These are phyloP conservation scores for Cryptosporidium felis DNA, from an alignment of 169 alveolate species.

Conservation along the genomic window DNA sequence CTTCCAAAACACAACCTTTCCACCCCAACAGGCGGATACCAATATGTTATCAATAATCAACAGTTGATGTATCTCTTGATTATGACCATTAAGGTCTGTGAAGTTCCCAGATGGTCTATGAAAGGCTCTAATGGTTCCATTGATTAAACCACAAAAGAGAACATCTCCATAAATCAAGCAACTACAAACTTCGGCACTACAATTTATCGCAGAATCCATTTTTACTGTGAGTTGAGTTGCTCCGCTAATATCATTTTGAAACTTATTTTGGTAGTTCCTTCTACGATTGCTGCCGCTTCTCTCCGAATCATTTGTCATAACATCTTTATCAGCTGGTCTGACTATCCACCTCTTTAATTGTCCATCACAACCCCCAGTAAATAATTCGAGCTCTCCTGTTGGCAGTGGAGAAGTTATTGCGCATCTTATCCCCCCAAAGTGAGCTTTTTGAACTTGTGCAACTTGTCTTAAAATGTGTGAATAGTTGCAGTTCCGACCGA, in stretches of 20 bases:
- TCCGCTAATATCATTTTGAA: slow-evolving; percentile 61
- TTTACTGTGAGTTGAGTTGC: slow-evolving; percentile 59
- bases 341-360: slow-evolving; percentile 56
- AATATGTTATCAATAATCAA: slow-evolving; percentile 53
- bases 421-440: slow-evolving; percentile 64
- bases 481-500: slow-evolving; percentile 45
- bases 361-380: slow-evolving; percentile 71
- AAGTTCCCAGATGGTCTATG: slow-evolving; percentile 65
- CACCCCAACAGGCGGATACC: slow-evolving; percentile 72
- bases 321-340: slow-evolving; percentile 46
- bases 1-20: slow-evolving; percentile 62
- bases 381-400: slow-evolving; percentile 64
- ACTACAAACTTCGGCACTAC: slow-evolving; percentile 70
- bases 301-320: neutral
- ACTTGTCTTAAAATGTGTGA: slow-evolving; percentile 67
- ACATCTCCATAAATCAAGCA: slow-evolving; percentile 70
- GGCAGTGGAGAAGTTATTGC: slow-evolving; percentile 68
- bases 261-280: slow-evolving; percentile 21
- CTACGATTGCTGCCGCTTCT: neutral
- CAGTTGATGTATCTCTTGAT: slow-evolving; percentile 68
- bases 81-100: slow-evolving; percentile 54
- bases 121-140: slow-evolving; percentile 65
- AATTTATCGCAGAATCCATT: slow-evolving; percentile 55
- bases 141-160: slow-evolving; percentile 56
- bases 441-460: slow-evolving; percentile 50